phyloP scores from a whole-genome alignment of 805 yeast species.

The Saccharomycopsis sp. region DNA sequence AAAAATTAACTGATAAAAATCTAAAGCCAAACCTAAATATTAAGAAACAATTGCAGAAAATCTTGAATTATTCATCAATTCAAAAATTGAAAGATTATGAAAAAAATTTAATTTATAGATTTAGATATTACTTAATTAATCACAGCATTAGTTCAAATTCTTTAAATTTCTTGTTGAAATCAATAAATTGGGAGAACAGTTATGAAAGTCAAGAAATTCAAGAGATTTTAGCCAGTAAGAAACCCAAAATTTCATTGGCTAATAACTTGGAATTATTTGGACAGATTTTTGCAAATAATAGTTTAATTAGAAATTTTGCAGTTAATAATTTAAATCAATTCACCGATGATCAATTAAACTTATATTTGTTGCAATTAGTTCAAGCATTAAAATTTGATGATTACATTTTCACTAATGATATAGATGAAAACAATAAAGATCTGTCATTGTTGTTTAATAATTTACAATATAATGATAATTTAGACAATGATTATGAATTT shows the following conservation, averaged over 20 bases:
- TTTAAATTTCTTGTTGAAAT: conserved; percentile 75
- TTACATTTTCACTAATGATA: conserved; percentile 7
- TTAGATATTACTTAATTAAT: conserved; percentile 65
- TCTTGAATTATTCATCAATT: conserved; percentile 75
- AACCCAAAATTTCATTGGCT: conserved; percentile 46
- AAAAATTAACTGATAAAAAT: conserved; percentile 50
- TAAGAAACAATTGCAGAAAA: conserved; percentile 63
- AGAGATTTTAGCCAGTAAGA: conserved; percentile 71
- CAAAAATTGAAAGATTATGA: conserved; percentile 76
- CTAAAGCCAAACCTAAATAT: conserved; percentile 81
- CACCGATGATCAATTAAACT: conserved; percentile 67
- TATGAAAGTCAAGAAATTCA: conserved; percentile 74
- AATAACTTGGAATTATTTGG: conserved; percentile 76
- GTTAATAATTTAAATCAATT: conserved; percentile 77
- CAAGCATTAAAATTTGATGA: conserved; percentile 83
- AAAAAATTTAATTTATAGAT: conserved; percentile 85
- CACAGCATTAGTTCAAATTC: conserved; percentile 37
- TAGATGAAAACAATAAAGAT: conserved; percentile 4
- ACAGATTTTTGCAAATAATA: conserved; percentile 57
- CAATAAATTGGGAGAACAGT: conserved; percentile 84
- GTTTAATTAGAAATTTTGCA: conserved; percentile 77
- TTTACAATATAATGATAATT: conserved; percentile 12
- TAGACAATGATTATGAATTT: background rate
- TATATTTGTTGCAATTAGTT: conserved; percentile 81
- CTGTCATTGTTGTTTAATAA: conserved; percentile 4